These are phyloP conservation scores for Phytopythium litorale DNA, from an alignment of 352 stramenopile genomes.

Conservation along the genomic window DNA sequence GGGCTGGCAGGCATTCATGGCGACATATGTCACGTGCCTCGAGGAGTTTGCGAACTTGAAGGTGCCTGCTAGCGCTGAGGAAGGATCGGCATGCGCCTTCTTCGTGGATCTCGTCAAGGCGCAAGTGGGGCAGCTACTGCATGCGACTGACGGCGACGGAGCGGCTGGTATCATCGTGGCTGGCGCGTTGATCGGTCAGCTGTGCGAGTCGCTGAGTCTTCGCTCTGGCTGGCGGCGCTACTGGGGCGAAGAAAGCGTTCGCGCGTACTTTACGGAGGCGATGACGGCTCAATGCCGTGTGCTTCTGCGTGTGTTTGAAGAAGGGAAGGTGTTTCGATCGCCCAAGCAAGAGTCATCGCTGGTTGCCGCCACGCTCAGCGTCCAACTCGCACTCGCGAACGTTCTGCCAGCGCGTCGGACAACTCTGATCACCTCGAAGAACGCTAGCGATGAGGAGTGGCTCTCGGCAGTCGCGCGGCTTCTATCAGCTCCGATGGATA, in stretches of 20 bases:
- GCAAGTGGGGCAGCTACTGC: slow-evolving; percentile 15
- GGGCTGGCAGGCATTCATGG: slow-evolving; percentile 40
- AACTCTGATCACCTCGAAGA: slow-evolving; percentile 8
- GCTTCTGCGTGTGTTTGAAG: slow-evolving; percentile 26
- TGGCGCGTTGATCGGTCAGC: slow-evolving; percentile 30
- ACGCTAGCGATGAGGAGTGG: not conserved
- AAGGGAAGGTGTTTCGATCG: slow-evolving; percentile 30
- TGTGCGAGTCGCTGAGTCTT: slow-evolving; percentile 20
- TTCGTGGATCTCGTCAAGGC: slow-evolving; percentile 28
- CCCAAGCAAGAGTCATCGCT: slow-evolving; percentile 12
- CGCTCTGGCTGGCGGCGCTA: slow-evolving; percentile 8
- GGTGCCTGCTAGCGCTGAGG: slow-evolving; percentile 31
- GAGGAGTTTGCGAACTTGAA: slow-evolving; percentile 39
- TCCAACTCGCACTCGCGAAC: slow-evolving; percentile 36
- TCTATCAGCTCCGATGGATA: slow-evolving; percentile 6
- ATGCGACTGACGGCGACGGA: slow-evolving; percentile 6
- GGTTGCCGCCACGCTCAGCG: slow-evolving; percentile 19
- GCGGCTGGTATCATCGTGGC: slow-evolving; percentile 23
- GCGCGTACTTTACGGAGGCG: not conserved
- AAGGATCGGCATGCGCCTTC: slow-evolving; percentile 32
- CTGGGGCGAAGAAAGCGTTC: slow-evolving; percentile 11
- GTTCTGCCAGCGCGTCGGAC: slow-evolving; percentile 4
- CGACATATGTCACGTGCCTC: slow-evolving; percentile 31
- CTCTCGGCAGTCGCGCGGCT: not conserved
- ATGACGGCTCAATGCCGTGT: not conserved